A percentile compares a stretch with the other conserved stretches of the same genome.
These are phyloP conservation scores for Umbelopsis sp. DNA, from an alignment of 192 early-diverging fungal species.

Conservation along the genomic window DNA sequence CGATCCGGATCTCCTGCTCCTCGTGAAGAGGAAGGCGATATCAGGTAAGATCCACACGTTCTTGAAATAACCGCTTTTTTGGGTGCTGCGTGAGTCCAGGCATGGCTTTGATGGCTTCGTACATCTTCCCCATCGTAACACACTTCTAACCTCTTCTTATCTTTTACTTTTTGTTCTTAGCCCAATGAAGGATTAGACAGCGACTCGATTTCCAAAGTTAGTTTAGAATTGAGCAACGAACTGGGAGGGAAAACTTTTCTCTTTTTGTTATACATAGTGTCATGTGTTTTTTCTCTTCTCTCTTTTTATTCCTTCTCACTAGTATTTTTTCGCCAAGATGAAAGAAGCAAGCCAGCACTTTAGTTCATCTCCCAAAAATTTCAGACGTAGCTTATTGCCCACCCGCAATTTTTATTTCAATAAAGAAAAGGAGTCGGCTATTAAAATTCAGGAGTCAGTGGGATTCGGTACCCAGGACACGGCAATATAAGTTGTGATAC, in stretches of 20 bases:
- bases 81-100: too few species aligned
- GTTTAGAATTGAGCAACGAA: constrained; percentile 15
- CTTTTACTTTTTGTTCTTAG: not conserved
- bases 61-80: not conserved
- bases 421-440: too few species aligned
- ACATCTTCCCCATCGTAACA: not conserved
- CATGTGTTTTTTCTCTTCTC: not conserved
- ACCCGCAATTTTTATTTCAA: too few species aligned
- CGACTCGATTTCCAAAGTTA: constrained; percentile 17
- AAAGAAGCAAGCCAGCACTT: too few species aligned
- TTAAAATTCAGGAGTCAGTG: not conserved
- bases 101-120: too few species aligned
- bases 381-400: too few species aligned
- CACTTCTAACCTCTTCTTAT: not conserved
- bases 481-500: constrained; percentile 18
- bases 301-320: not conserved
- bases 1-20: constrained; percentile 11
- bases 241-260: not conserved
- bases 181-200: constrained; percentile 18
- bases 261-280: not conserved
- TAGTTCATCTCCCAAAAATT: too few species aligned
- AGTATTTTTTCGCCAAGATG: not conserved
- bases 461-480: not conserved
- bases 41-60: not conserved
- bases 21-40: constrained; percentile 17